These are phyloP conservation scores for Escallonia rubra DNA, from an alignment of 129 eudicot species.

Conservation along the genomic window DNA sequence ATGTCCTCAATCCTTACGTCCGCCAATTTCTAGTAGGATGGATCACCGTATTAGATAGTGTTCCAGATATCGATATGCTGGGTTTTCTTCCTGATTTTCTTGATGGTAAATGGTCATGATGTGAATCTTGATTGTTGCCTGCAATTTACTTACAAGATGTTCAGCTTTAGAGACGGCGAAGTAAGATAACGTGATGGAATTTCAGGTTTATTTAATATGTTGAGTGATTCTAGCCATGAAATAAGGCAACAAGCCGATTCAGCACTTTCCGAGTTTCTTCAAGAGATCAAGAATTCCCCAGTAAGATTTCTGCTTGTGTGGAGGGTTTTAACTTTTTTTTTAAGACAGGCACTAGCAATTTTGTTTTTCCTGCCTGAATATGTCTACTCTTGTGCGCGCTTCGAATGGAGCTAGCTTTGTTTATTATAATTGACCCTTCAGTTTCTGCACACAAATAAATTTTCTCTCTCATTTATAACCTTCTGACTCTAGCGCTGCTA, in stretches of 20 bases:
- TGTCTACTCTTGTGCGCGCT: not conserved
- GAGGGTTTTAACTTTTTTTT: not conserved
- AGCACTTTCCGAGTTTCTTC: slow-evolving; percentile 95
- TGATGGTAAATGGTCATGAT: slow-evolving; percentile 63
- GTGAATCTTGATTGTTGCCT: not conserved
- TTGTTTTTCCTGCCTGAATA: not conserved
- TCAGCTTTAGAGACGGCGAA: not conserved
- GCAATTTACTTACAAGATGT: not conserved
- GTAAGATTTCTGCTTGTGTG: slow-evolving; percentile 42
- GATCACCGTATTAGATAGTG: slow-evolving; percentile 99
- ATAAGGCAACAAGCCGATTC: slow-evolving; percentile 99
- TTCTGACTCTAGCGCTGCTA: slow-evolving; percentile 55
- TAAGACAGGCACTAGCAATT: not conserved
- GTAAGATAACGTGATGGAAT: slow-evolving; percentile 11
- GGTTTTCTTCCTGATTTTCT: slow-evolving; percentile 99
- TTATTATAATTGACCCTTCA: not conserved
- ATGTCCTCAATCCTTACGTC: slow-evolving; percentile 90
- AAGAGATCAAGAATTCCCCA: slow-evolving; percentile 94
- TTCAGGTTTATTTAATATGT: slow-evolving; percentile 95
- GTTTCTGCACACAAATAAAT: slow-evolving; percentile 8
- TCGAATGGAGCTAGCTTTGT: not conserved
- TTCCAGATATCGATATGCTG: slow-evolving; percentile 96
- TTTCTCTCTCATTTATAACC: slow-evolving; percentile 28
- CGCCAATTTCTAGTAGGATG: slow-evolving; percentile 99
- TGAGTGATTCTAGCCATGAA: slow-evolving; percentile 97